These are phyloP conservation scores for Musa itinerans DNA, from an alignment of 176 grass and related monocot species.

Conservation along the genomic window DNA sequence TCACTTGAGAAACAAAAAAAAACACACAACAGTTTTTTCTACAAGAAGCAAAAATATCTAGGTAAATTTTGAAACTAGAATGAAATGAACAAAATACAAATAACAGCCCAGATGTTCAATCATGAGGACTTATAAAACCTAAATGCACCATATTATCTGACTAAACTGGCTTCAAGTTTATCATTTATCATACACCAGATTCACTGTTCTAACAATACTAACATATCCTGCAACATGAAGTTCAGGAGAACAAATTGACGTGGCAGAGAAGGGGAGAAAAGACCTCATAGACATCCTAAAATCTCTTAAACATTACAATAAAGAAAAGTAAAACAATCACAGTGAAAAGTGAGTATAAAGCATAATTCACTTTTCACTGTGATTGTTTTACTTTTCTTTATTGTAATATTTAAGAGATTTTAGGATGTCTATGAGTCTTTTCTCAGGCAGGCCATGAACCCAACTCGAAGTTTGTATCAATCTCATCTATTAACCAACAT, in stretches of 20 bases:
- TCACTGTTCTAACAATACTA: not conserved
- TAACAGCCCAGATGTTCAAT: not conserved
- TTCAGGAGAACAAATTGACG: not conserved
- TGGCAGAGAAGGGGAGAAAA: not conserved
- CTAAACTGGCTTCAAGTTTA: not conserved
- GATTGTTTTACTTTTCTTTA: too few species aligned
- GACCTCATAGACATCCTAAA: not conserved
- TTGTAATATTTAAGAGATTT: too few species aligned
- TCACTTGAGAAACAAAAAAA: too few species aligned
- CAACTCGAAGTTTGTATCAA: not conserved
- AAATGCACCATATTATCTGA: not conserved
- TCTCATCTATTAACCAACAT: not conserved
- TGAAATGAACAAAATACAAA: not conserved
- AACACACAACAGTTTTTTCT: too few species aligned
- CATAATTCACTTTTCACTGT: too few species aligned
- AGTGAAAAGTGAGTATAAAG: too few species aligned
- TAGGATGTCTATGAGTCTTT: too few species aligned
- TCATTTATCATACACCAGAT: not conserved
- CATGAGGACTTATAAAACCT: not conserved
- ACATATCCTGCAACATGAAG: not conserved
- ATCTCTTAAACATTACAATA: not conserved
- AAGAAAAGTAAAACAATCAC: not conserved
- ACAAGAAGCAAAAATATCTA: too few species aligned
- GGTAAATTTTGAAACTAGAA: not conserved
- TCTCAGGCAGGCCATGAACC: not conserved